Evolutionary conservation across 495 filamentous ascomycete genomes (phyloP), one percentile per base, ranked within the genome.

Genomic region (Aspergillus cristatus): DNA sequence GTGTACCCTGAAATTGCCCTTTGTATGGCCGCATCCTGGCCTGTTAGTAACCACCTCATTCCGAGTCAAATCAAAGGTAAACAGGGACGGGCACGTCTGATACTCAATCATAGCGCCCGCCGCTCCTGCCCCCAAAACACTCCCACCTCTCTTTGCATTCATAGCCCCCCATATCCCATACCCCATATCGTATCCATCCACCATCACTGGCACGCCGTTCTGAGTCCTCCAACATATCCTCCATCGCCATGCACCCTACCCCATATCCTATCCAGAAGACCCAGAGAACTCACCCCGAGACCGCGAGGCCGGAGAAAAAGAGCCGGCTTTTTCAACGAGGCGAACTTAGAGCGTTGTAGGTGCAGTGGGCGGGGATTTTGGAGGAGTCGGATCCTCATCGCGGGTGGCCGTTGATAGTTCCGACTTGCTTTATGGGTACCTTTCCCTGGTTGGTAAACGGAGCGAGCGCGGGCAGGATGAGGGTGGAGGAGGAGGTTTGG

Each of bases 211-310:
- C 0, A 68, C 8, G 51, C 52, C 1, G 48, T 67, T 57, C 34
- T 62, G 60, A 35, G 65, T 61, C 41, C 55, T 55, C 45, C 35
- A 56, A 63, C 57, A 70, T 60, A 35, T 70, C 63, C 18, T 48
- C 47, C 50, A 66, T 61, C 6, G 60, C 62, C 18, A 67, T 65
- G 29, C 67, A 67, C 17, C 63, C 64, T 68, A 67, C 17, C 63
- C 64, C 3, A 64, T 61, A 36, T 68, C 64, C 13, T 61, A 36
- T 68, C 64, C 13, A 63, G 62, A 0, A 68, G 53, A 14, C 62
- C 59, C 14, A 52, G 50, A 12, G 59, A 43, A 17, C 46, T 55
- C n/a, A n/a, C n/a, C n/a, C n/a, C 4, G 61, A 36, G 1, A 64
- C 56, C 0, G 56, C 50, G 42, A 58, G 65, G 0, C 62, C 58